Conservation (phyloP, 371 early-diverging fungal genomes). For the Rhizopus microsporus region DNA sequence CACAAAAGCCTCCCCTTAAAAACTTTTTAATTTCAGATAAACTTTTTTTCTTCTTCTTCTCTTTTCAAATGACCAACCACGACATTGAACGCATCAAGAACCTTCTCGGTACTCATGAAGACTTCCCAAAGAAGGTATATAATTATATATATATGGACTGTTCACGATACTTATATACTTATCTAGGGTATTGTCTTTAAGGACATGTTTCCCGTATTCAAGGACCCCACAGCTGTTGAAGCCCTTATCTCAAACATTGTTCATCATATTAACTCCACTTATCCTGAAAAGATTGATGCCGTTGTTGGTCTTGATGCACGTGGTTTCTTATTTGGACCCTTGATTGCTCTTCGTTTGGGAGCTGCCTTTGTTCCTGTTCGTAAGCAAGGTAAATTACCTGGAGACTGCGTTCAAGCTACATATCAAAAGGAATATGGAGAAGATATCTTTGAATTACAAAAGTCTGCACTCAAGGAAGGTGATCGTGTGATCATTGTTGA, state of each 20-base stretch:
- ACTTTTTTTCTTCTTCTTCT: slow-evolving; percentile 2
- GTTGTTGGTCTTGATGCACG: slow-evolving; percentile 92
- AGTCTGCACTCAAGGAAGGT: slow-evolving; percentile 75
- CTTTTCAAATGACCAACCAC: slow-evolving; percentile 37
- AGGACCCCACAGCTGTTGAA: slow-evolving; percentile 91
- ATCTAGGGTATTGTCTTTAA: slow-evolving; percentile 83
- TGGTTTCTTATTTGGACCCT: slow-evolving; percentile 90
- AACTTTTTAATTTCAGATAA: too few species aligned
- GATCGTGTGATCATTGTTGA: slow-evolving; percentile 92
- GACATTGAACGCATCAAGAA: slow-evolving; percentile 63
- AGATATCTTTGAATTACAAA: slow-evolving; percentile 93
- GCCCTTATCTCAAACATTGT: slow-evolving; percentile 85
- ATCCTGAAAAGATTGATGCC: slow-evolving; percentile 80
- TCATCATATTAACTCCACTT: slow-evolving; percentile 72
- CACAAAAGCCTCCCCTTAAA: too few species aligned
- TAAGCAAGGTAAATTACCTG: slow-evolving; percentile 96
- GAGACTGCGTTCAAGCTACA: slow-evolving; percentile 63
- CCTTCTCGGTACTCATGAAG: slow-evolving; percentile 69
- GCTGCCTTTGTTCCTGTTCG: slow-evolving; percentile 95
- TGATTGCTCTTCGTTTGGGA: slow-evolving; percentile 85
- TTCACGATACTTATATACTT: neutral
- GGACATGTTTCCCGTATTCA: slow-evolving; percentile 97
- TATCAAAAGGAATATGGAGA: slow-evolving; percentile 96
- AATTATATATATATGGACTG: neutral
- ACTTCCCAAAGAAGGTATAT: slow-evolving; percentile 83